Evolutionary conservation across 2,329 filamentous ascomycete species (phyloP), one percentile per base, ranked within the genome.

Genomic region (Cladosporium sp.): DNA sequence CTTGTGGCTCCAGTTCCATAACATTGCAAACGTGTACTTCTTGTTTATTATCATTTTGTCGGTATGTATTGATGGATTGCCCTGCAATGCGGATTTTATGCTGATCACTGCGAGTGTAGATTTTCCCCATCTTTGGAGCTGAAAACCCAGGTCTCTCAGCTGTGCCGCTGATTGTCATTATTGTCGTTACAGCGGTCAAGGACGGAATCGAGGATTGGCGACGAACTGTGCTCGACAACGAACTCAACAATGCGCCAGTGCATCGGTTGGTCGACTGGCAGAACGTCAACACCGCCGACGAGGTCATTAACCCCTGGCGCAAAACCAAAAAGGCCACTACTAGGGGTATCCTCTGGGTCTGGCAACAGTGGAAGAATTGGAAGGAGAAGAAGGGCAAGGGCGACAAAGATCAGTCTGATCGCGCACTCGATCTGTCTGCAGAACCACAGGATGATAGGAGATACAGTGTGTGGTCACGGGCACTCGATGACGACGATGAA

Each of bases 21-120:
- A 98, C 76, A 90, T 99, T 74, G 95, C 95, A 75, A 99, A 99
- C 78, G 90, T 98, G 63, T 99, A 98, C 81, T 99, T 99, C 85
- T 84, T 98, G 72, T 97, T 98, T 80, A 86, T 94, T 73, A 93
- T 97, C 76, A 96, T 99, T 75, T 86, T 99, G 67, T 89, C 90
- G 74, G 95, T 98, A 89, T 84, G 93, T 85, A 64, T 43, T 21
- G 58, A 56, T 58, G 62, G 53, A 16, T 18, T 51, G 63, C 18
- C n/a, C n/a, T 28, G 32, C 32, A 51, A 48, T 23, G 46, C n/a
- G 13, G 62, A 43, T 26, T 63, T 54, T 21, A 21, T 51, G 66
- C 66, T 69, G 66, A 72, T 65, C 63, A 59, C 30, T 14, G 49
- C 21, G 46, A 46, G 26, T 65, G 65, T 80, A 98, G 95, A 91